phyloP scores from a whole-genome alignment of 1,284 basidiomycete species.

The Athelia sp. region DNA sequence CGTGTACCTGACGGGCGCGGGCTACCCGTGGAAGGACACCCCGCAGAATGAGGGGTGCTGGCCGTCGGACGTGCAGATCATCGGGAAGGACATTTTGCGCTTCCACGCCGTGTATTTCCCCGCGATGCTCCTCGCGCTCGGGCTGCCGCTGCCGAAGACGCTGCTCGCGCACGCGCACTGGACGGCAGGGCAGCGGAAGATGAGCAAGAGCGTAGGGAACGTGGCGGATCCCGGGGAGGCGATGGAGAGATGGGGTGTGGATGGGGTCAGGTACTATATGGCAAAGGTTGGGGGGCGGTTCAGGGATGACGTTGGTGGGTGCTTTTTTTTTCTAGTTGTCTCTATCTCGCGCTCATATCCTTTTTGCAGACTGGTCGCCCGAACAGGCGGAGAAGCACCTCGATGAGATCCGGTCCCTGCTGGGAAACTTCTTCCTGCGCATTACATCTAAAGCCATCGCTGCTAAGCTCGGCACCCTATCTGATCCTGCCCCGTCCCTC shows the following conservation, averaged over 20 bases:
- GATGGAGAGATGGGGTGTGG: conserved; percentile 67
- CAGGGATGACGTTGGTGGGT: conserved; percentile 69
- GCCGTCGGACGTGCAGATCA: conserved; percentile 85
- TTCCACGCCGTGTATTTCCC: conserved; percentile 93
- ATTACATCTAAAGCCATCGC: conserved; percentile 45
- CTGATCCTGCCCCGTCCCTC: too few species aligned
- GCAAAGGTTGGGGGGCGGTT: conserved; percentile 78
- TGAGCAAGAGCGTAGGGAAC: conserved; percentile 90
- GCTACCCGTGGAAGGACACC: conserved; percentile 50
- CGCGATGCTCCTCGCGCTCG: conserved; percentile 77
- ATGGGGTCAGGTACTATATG: conserved; percentile 79
- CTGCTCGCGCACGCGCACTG: conserved; percentile 87
- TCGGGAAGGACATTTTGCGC: conserved; percentile 90
- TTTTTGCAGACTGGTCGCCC: conserved; percentile 64
- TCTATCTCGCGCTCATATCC: background rate
- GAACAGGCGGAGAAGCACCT: conserved; percentile 63
- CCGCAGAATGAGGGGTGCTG: conserved; percentile 37
- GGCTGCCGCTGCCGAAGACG: conserved; percentile 59
- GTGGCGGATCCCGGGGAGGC: conserved; percentile 81
- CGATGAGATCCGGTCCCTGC: conserved; percentile 62
- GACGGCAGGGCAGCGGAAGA: conserved; percentile 85
- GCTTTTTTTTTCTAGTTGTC: background rate
- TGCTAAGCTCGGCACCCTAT: conserved; percentile 13
- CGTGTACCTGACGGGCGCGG: conserved; percentile 81
- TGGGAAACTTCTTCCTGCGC: conserved; percentile 80